A percentile compares a stretch with the other conserved stretches of the same genome.
Conservation (phyloP, 805 yeast genomes). For the Saccharomycopsis guyanensis region DNA sequence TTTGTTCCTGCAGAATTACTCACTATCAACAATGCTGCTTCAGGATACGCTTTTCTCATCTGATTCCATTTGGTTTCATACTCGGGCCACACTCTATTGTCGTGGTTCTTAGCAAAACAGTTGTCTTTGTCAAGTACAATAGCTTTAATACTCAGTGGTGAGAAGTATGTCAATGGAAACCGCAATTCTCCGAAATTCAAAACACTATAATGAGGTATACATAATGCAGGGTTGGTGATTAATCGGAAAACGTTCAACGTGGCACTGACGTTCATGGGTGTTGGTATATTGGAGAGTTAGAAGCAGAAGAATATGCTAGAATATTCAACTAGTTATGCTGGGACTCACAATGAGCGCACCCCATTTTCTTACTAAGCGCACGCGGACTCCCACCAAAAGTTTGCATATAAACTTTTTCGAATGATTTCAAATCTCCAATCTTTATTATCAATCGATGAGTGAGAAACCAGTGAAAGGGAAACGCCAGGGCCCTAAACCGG, state of each 20-base stretch:
- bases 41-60: constrained; percentile 53
- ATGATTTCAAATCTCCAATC: too few species aligned
- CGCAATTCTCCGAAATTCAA: constrained; percentile 46
- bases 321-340: too few species aligned
- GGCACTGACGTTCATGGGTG: constrained; percentile 75
- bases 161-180: constrained; percentile 26
- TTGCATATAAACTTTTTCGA: too few species aligned
- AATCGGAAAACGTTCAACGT: constrained; percentile 60
- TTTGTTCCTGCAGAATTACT: constrained; percentile 90
- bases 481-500: too few species aligned
- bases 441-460: too few species aligned
- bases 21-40: constrained; percentile 61
- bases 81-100: constrained; percentile 70
- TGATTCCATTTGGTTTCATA: constrained; percentile 50
- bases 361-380: too few species aligned
- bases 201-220: constrained; percentile 55
- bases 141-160: constrained; percentile 44
- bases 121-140: constrained; percentile 91
- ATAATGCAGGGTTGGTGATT: constrained; percentile 54
- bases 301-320: too few species aligned
- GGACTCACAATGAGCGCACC: too few species aligned
- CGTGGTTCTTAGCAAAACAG: constrained; percentile 83
- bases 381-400: too few species aligned
- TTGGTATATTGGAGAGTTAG: too few species aligned
- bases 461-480: constrained; percentile 3